phyloP scores from a whole-genome alignment of 129 eudicot species.

The Kitagawia praeruptora region DNA sequence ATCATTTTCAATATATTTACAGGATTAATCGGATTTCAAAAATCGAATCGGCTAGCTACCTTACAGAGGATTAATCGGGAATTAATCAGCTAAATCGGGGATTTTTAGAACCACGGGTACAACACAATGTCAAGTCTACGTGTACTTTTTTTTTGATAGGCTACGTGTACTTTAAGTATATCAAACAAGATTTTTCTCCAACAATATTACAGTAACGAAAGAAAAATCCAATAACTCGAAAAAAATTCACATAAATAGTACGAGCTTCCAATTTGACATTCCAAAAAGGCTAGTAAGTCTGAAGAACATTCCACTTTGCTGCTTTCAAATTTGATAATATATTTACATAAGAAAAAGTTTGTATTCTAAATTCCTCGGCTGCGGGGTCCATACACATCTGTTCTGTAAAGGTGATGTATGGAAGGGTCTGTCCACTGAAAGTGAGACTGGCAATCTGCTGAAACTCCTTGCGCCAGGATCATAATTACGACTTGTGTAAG shows the following conservation, averaged over 20 bases:
- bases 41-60: too few species aligned
- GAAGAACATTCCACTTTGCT: neutral
- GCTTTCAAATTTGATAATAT: neutral
- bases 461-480: slow-evolving; percentile 7
- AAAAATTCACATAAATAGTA: neutral
- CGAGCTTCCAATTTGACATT: neutral
- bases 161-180: neutral
- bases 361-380: neutral
- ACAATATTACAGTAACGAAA: neutral
- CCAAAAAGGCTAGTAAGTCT: neutral
- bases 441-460: slow-evolving; percentile 5
- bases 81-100: too few species aligned
- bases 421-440: neutral
- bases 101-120: too few species aligned
- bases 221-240: neutral
- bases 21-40: too few species aligned
- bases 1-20: too few species aligned
- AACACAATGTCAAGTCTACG: too few species aligned
- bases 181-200: neutral
- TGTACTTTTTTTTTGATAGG: too few species aligned
- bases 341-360: neutral
- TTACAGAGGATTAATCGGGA: too few species aligned
- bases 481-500: neutral
- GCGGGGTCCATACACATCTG: slow-evolving; percentile 7
- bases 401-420: neutral